Conservation (phyloP, 2,329 filamentous ascomycete species). For the Penicillium brevicompactum region DNA sequence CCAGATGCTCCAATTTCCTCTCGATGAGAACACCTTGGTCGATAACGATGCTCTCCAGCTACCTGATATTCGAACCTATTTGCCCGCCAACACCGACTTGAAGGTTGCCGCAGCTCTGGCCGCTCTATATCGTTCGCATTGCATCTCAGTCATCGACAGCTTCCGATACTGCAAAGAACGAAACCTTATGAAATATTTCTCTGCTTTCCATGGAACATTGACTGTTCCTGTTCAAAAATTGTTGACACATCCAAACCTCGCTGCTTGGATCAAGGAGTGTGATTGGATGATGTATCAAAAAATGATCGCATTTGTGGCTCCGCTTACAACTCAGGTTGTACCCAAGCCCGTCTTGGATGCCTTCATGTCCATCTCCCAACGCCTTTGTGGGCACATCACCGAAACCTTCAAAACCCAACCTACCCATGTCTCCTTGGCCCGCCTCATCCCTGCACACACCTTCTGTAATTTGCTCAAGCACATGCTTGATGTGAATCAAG, state of each 20-base stretch:
- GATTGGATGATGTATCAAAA: constrained; percentile 96
- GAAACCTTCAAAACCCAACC: constrained; percentile 85
- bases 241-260: constrained; percentile 76
- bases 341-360: constrained; percentile 86
- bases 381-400: constrained; percentile 77
- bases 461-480: constrained; percentile 86
- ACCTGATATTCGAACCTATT: constrained; percentile 81
- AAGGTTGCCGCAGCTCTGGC: constrained; percentile 84
- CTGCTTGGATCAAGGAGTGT: constrained; percentile 92
- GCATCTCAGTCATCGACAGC: constrained; percentile 91
- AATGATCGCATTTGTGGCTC: constrained; percentile 89
- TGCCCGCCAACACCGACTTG: constrained; percentile 78
- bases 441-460: constrained; percentile 82
- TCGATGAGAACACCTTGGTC: constrained; percentile 37
- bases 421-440: constrained; percentile 80
- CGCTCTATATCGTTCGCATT: constrained; percentile 90
- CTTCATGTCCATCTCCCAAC: constrained; percentile 81
- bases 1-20: constrained; percentile 43
- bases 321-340: constrained; percentile 87
- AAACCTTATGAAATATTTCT: constrained; percentile 92
- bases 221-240: constrained; percentile 96
- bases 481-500: constrained; percentile 86
- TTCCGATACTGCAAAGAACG: constrained; percentile 97
- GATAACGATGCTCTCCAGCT: constrained; percentile 74
- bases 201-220: constrained; percentile 91